A percentile compares a stretch with the other conserved stretches of the same genome.
Evolutionary conservation across 2,329 filamentous ascomycete species (phyloP).

Genomic region (Verticillium nonalfalfae): DNA sequence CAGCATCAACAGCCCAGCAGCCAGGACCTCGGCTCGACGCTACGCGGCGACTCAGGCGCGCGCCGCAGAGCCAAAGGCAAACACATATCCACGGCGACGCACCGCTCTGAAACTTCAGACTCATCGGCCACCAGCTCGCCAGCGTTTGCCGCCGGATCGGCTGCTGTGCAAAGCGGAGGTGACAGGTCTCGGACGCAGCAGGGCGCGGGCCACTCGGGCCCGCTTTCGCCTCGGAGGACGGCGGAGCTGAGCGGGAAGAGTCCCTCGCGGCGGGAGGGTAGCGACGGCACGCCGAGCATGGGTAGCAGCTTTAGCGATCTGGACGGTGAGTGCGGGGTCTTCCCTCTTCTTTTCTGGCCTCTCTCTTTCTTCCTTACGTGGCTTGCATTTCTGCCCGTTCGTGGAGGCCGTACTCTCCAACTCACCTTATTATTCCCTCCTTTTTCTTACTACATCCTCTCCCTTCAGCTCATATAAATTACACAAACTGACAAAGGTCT

Average conservation of each 20-base stretch:
- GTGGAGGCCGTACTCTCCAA: no score
- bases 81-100: slow-evolving; percentile 23
- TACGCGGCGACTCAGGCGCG: slow-evolving; percentile 36
- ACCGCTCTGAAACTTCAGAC: slow-evolving; percentile 53
- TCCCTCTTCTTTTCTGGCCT: not conserved
- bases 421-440: no score
- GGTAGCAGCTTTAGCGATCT: slow-evolving; percentile 83
- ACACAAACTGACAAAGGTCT: not conserved
- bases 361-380: no score
- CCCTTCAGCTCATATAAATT: no score
- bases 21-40: slow-evolving; percentile 45
- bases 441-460: no score
- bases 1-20: slow-evolving; percentile 25
- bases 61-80: slow-evolving; percentile 17
- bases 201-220: slow-evolving; percentile 20
- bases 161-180: slow-evolving; percentile 18
- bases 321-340: slow-evolving; percentile 47
- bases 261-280: slow-evolving; percentile 51
- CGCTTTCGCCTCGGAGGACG: slow-evolving; percentile 52
- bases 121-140: slow-evolving; percentile 51
- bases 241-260: slow-evolving; percentile 52
- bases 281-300: slow-evolving; percentile 72
- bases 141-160: slow-evolving; percentile 24
- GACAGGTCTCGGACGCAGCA: slow-evolving; percentile 21
- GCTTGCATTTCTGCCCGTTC: no score